Evolutionary conservation across 495 filamentous ascomycete genomes (phyloP).

Genomic region (Talaromyces adpressus): DNA sequence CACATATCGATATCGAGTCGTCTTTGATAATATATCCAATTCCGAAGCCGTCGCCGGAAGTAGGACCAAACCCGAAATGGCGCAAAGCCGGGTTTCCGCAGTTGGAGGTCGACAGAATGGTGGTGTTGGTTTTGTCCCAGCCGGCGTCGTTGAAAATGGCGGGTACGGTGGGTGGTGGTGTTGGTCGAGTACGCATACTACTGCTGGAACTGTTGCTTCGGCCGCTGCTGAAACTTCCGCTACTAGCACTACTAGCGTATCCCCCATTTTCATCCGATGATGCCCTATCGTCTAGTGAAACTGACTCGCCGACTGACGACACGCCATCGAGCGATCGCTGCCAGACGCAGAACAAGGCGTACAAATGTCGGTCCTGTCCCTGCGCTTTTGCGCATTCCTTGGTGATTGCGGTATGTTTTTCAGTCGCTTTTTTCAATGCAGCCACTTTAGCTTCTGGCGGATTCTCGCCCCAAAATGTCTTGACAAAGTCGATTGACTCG

Average conservation of each 20-base stretch:
- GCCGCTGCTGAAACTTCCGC: background rate
- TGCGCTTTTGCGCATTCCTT: slow-evolving; percentile 84
- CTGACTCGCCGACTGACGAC: slow-evolving; percentile 36
- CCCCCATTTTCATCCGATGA: background rate
- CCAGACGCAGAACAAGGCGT: slow-evolving; percentile 93
- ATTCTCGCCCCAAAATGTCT: slow-evolving; percentile 91
- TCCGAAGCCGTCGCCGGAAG: slow-evolving; percentile 89
- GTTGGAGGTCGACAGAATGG: slow-evolving; percentile 94
- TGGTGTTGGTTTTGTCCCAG: slow-evolving; percentile 94
- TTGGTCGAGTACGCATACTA: background rate
- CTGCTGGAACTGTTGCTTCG: background rate
- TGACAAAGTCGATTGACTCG: slow-evolving; percentile 78
- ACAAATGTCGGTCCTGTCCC: slow-evolving; percentile 90
- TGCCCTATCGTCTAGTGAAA: background rate
- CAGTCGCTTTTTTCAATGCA: slow-evolving; percentile 71
- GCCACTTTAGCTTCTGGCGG: slow-evolving; percentile 77
- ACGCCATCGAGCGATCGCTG: slow-evolving; percentile 77
- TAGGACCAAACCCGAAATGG: slow-evolving; percentile 94
- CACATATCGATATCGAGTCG: slow-evolving; percentile 85
- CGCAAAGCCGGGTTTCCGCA: slow-evolving; percentile 96
- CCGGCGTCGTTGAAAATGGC: slow-evolving; percentile 79
- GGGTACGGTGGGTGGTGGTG: slow-evolving; percentile 49
- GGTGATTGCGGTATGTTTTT: slow-evolving; percentile 73
- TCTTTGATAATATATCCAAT: slow-evolving; percentile 99
- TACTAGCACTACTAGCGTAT: slow-evolving; percentile 9